phyloP scores from a whole-genome alignment of 345 rosid genomes.

The Nasturtium officinale region DNA sequence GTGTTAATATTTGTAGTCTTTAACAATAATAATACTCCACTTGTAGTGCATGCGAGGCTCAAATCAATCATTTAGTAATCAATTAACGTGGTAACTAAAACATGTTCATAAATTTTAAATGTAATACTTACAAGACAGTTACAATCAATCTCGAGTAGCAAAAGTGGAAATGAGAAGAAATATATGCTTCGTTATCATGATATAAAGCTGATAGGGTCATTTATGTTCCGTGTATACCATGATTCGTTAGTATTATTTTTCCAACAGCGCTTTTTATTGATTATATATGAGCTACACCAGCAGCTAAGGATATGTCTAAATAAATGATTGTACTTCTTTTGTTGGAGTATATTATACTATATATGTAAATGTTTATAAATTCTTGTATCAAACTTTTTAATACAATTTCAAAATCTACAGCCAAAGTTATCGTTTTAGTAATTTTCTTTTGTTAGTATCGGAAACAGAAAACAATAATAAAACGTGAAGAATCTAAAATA shows the following conservation, averaged over 20 bases:
- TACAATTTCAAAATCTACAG: not conserved
- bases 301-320: not conserved
- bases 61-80: not conserved
- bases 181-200: constrained; percentile 27
- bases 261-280: not conserved
- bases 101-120: not conserved
- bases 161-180: not conserved
- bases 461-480: not conserved
- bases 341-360: not conserved
- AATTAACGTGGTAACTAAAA: not conserved
- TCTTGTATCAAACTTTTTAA: too few species aligned
- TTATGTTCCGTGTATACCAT: not conserved
- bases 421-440: not conserved
- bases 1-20: not conserved
- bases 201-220: constrained; percentile 12
- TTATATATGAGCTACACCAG: not conserved
- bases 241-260: constrained; percentile 5
- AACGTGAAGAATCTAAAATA: not conserved
- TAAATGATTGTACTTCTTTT: not conserved
- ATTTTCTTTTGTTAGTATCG: not conserved
- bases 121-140: not conserved
- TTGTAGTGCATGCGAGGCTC: not conserved
- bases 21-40: too few species aligned
- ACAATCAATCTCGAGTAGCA: not conserved
- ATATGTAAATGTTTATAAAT: too few species aligned